Evolutionary conservation across 257 asterid species (phyloP).

Genomic region (Solanum lycopersicoides): DNA sequence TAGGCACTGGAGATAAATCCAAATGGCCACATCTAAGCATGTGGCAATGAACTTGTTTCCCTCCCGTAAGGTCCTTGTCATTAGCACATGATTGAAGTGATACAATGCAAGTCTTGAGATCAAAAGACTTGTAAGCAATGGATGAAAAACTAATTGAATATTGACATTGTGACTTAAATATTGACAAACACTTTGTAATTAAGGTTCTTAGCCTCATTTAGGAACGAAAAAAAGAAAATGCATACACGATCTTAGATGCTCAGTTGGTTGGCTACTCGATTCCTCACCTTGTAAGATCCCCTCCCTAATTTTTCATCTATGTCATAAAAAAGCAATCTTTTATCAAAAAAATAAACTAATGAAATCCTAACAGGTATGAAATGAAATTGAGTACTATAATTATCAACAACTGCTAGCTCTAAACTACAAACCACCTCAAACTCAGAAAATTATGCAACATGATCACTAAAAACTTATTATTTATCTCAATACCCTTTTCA

Average conservation of each 20-base stretch:
- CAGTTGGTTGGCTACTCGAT: not conserved
- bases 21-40: conserved; percentile 43
- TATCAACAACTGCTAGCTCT: not conserved
- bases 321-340: not conserved
- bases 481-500: not conserved
- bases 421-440: not conserved
- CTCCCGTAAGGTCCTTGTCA: conserved; percentile 29
- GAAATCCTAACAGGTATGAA: not conserved
- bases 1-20: conserved; percentile 42
- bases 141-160: conserved; percentile 25
- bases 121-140: not conserved
- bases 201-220: not conserved
- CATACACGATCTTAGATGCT: not conserved
- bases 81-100: conserved; percentile 63
- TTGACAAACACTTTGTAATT: not conserved
- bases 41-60: conserved; percentile 42
- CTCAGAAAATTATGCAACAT: not conserved
- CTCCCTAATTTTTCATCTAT: not conserved
- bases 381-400: not conserved
- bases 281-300: not conserved
- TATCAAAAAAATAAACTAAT: not conserved
- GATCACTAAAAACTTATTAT: not conserved
- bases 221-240: not conserved
- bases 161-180: not conserved
- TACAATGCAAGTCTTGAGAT: conserved; percentile 29